A percentile compares a stretch with the other conserved stretches of the same genome.
These are phyloP conservation scores for Pseudocercospora macadamiae DNA, from an alignment of 2,329 filamentous ascomycete species.

Conservation along the genomic window DNA sequence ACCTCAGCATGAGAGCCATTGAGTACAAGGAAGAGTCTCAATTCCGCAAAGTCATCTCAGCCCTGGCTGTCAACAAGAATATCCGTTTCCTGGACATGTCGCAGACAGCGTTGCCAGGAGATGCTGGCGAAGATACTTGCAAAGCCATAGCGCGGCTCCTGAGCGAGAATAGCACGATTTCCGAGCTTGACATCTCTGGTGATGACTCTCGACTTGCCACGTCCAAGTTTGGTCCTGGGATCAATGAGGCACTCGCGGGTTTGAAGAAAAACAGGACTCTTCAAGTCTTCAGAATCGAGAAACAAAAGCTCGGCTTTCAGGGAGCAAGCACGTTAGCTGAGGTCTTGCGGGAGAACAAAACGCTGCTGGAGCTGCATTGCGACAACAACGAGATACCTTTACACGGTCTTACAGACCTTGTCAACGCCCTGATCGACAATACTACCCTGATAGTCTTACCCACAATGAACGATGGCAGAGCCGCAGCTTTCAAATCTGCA, in stretches of 20 bases:
- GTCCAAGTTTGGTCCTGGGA: slow-evolving; percentile 68
- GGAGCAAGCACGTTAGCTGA: slow-evolving; percentile 71
- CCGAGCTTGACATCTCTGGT: slow-evolving; percentile 70
- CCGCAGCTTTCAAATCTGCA: slow-evolving; percentile 58
- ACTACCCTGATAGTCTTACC: slow-evolving; percentile 65
- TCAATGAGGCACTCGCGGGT: slow-evolving; percentile 67
- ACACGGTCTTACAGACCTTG: slow-evolving; percentile 69
- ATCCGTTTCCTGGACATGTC: slow-evolving; percentile 70
- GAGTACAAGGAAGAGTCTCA: slow-evolving; percentile 68
- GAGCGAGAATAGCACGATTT: slow-evolving; percentile 66
- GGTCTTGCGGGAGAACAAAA: slow-evolving; percentile 66
- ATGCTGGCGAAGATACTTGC: slow-evolving; percentile 69
- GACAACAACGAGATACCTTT: slow-evolving; percentile 73
- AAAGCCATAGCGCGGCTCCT: slow-evolving; percentile 66
- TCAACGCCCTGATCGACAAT: slow-evolving; percentile 70
- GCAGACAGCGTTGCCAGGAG: slow-evolving; percentile 69
- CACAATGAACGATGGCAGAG: slow-evolving; percentile 64
- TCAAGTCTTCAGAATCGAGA: slow-evolving; percentile 64
- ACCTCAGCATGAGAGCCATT: slow-evolving; percentile 68
- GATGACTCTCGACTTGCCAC: slow-evolving; percentile 73
- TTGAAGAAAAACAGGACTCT: slow-evolving; percentile 66
- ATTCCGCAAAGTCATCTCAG: slow-evolving; percentile 65
- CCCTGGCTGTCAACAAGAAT: slow-evolving; percentile 64
- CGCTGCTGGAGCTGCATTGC: slow-evolving; percentile 67
- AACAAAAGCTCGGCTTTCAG: slow-evolving; percentile 70